Evolutionary conservation across 257 asterid genomes (phyloP).

Genomic region (Scutellaria barbata): DNA sequence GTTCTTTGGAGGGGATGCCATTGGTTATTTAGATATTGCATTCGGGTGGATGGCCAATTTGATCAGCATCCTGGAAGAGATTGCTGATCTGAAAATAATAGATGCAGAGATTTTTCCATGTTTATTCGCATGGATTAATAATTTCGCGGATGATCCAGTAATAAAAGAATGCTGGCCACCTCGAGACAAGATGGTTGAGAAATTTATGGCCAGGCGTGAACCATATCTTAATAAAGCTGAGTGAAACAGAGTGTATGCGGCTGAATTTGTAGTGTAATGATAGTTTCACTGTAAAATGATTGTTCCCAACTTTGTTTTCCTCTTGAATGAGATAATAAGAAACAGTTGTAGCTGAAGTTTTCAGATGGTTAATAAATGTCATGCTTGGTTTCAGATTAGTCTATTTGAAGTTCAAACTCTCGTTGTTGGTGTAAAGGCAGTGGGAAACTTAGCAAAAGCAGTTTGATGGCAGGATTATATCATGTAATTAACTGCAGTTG

Average conservation of each 20-base stretch:
- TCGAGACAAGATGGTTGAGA: constrained; percentile 55
- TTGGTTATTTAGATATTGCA: constrained; percentile 69
- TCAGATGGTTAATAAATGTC: constrained; percentile 16
- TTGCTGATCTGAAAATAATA: constrained; percentile 44
- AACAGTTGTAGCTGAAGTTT: constrained; percentile 19
- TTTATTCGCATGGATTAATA: constrained; percentile 56
- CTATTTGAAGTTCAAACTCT: constrained; percentile 12
- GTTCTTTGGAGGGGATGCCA: constrained; percentile 59
- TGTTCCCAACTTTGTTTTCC: neutral
- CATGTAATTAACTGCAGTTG: neutral
- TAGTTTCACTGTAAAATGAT: constrained; percentile 21
- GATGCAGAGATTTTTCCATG: constrained; percentile 52
- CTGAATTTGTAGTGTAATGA: constrained; percentile 4
- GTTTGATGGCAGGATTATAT: constrained; percentile 2
- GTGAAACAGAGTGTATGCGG: constrained; percentile 37
- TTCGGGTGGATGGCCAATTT: constrained; percentile 60
- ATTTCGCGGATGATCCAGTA: constrained; percentile 49
- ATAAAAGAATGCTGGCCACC: constrained; percentile 68
- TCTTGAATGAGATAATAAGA: constrained; percentile 21
- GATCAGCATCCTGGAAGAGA: constrained; percentile 52
- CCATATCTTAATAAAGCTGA: constrained; percentile 38
- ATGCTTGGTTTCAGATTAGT: constrained; percentile 16
- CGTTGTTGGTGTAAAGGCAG: neutral
- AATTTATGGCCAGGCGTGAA: constrained; percentile 49
- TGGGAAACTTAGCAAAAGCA: constrained; percentile 3